These are phyloP conservation scores for Apiotrichum gracile DNA, from an alignment of 1,284 basidiomycete genomes.

Conservation along the genomic window DNA sequence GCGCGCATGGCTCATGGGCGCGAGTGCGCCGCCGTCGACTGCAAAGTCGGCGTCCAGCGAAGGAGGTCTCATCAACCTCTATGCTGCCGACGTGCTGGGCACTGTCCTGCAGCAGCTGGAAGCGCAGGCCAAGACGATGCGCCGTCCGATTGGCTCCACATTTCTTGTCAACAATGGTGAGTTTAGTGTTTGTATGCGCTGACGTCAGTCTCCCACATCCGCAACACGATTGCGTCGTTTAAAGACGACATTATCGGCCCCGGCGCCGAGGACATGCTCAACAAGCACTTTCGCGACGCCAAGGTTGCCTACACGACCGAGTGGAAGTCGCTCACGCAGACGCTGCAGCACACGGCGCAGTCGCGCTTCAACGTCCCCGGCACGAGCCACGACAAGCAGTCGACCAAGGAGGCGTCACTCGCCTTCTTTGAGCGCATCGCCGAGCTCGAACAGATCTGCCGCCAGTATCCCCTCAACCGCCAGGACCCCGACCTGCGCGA, in stretches of 20 bases:
- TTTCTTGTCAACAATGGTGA: conserved; percentile 47
- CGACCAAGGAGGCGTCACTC: conserved; percentile 41
- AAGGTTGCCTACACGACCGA: conserved; percentile 40
- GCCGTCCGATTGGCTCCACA: conserved; percentile 31
- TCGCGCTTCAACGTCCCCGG: conserved; percentile 29
- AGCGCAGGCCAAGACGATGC: conserved; percentile 29
- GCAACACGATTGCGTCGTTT: conserved; percentile 39
- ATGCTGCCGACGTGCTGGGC: conserved; percentile 43
- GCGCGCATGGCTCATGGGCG: conserved; percentile 49
- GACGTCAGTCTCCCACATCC: conserved; percentile 44
- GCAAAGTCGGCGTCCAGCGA: conserved; percentile 32
- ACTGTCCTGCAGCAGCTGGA: conserved; percentile 40
- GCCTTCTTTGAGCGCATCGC: conserved; percentile 43
- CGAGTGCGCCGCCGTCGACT: conserved; percentile 32
- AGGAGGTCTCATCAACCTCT: conserved; percentile 44
- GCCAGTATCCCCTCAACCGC: conserved; percentile 32
- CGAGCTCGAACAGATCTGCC: conserved; percentile 34
- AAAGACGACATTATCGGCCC: conserved; percentile 44
- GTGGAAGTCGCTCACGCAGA: conserved; percentile 29
- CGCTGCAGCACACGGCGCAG: conserved; percentile 26
- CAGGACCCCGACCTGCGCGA: conserved; percentile 44
- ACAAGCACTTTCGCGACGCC: conserved; percentile 42
- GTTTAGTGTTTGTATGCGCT: conserved; percentile 11
- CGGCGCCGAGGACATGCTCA: conserved; percentile 45
- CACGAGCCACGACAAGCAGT: conserved; percentile 32